phyloP scores from a whole-genome alignment of 306 rosid species.

The Morella rubra region DNA sequence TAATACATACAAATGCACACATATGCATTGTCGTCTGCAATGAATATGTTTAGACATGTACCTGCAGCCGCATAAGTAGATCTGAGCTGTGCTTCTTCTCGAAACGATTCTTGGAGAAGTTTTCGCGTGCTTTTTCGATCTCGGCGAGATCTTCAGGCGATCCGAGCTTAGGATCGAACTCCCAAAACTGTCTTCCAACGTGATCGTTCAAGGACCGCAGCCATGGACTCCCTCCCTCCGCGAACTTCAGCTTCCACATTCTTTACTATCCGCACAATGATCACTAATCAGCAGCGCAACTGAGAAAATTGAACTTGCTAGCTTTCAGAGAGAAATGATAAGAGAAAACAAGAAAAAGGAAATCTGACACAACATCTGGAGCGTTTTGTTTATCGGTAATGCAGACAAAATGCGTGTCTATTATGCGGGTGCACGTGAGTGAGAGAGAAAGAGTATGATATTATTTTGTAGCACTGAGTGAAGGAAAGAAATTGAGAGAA shows the following conservation, averaged over 20 bases:
- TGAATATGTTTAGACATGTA: neutral
- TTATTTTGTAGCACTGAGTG: too few relatives aligned
- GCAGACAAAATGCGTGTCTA: neutral
- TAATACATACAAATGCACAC: too few relatives aligned
- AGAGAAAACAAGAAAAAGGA: neutral
- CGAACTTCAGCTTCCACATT: constrained; percentile 92
- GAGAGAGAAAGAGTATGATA: neutral
- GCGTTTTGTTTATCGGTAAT: neutral
- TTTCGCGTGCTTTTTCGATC: constrained; percentile 53
- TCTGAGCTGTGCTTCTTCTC: constrained; percentile 67
- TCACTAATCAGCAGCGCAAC: neutral
- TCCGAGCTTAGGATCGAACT: constrained; percentile 64
- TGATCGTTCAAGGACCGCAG: constrained; percentile 61
- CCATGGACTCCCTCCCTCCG: constrained; percentile 73
- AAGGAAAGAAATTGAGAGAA: neutral
- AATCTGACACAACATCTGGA: neutral
- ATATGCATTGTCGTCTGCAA: too few relatives aligned
- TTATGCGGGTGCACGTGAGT: neutral
- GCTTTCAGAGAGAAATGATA: neutral
- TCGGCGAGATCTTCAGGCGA: constrained; percentile 44
- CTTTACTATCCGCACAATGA: neutral
- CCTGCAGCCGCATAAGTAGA: constrained; percentile 88
- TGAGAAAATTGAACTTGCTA: neutral
- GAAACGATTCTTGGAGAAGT: constrained; percentile 50
- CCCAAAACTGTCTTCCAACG: constrained; percentile 80